Percentiles rank a stretch among this genome's conserved stretches.
phyloP scores from a whole-genome alignment of 2,329 filamentous ascomycete genomes.

The Aspergillus nomiae region DNA sequence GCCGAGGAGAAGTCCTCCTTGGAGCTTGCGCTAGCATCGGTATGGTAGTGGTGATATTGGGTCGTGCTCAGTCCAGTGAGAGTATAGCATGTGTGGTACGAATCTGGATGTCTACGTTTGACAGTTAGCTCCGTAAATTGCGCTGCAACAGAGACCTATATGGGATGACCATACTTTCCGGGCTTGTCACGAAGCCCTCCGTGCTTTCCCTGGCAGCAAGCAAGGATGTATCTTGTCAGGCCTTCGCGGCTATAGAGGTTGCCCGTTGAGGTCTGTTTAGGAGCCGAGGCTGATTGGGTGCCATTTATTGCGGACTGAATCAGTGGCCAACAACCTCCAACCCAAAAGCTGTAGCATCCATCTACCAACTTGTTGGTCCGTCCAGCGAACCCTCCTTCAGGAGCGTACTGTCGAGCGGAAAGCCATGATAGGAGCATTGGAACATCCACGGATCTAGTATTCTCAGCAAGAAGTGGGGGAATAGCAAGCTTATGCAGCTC shows the following conservation, averaged over 20 bases:
- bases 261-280: conserved; percentile 26
- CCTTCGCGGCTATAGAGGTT: conserved; percentile 77
- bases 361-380: conserved; percentile 98
- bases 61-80: conserved; percentile 81
- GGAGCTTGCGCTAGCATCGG: conserved; percentile 34
- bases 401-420: conserved; percentile 82
- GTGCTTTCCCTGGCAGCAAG: conserved; percentile 76
- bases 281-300: conserved; percentile 35
- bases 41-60: conserved; percentile 65
- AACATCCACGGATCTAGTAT: conserved; percentile 71
- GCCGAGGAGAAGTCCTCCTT: conserved; percentile 35
- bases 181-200: conserved; percentile 94
- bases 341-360: conserved; percentile 98
- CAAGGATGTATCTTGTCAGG: conserved; percentile 83
- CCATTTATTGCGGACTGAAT: conserved; percentile 75
- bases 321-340: conserved; percentile 90
- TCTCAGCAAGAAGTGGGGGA: conserved; percentile 14
- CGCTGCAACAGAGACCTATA: not conserved
- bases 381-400: conserved; percentile 90
- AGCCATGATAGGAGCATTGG: conserved; percentile 81
- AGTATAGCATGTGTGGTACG: conserved; percentile 92
- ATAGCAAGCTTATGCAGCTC: conserved; percentile 19
- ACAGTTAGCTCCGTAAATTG: conserved; percentile 20
- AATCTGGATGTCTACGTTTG: conserved; percentile 68
- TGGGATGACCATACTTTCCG: conserved; percentile 65